These are phyloP conservation scores for Pichia membranifaciens DNA, from an alignment of 805 yeast species.

Conservation along the genomic window DNA sequence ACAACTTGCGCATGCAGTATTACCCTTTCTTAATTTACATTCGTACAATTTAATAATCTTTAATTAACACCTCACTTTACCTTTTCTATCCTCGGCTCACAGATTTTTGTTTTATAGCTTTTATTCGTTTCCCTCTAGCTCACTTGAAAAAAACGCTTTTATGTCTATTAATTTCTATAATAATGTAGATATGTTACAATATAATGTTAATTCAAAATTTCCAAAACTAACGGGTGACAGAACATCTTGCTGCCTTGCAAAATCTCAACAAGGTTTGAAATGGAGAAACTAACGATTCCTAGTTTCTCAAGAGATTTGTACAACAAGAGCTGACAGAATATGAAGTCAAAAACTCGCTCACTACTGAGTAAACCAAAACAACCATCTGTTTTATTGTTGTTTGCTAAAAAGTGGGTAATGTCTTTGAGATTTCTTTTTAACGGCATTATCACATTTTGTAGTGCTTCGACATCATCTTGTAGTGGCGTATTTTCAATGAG, in stretches of 20 bases:
- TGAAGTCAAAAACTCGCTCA: constrained; percentile 20
- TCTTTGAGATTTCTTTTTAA: constrained; percentile 7
- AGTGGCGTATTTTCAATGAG: constrained; percentile 3
- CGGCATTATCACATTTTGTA: neutral
- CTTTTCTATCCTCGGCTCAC: constrained; percentile 1
- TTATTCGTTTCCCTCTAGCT: neutral
- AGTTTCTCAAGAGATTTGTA: constrained; percentile 9
- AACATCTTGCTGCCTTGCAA: neutral
- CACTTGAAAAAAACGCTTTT: neutral
- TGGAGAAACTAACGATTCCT: neutral
- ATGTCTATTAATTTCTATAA: neutral
- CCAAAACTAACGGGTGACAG: constrained; percentile 18
- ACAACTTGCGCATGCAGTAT: no score
- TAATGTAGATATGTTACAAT: no score
- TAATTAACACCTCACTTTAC: neutral
- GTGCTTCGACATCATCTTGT: neutral
- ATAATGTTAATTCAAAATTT: neutral
- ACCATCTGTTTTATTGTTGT: constrained; percentile 21
- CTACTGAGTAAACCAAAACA: constrained; percentile 28
- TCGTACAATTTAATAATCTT: neutral
- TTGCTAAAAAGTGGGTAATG: constrained; percentile 7
- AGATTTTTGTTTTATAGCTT: neutral
- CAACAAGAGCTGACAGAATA: constrained; percentile 18
- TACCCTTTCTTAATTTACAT: neutral
- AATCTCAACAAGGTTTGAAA: neutral